A percentile compares a stretch with the other conserved stretches of the same genome.
Conservation (phyloP, 2,329 filamentous ascomycete genomes). For the Cytospora paraplurivora region DNA sequence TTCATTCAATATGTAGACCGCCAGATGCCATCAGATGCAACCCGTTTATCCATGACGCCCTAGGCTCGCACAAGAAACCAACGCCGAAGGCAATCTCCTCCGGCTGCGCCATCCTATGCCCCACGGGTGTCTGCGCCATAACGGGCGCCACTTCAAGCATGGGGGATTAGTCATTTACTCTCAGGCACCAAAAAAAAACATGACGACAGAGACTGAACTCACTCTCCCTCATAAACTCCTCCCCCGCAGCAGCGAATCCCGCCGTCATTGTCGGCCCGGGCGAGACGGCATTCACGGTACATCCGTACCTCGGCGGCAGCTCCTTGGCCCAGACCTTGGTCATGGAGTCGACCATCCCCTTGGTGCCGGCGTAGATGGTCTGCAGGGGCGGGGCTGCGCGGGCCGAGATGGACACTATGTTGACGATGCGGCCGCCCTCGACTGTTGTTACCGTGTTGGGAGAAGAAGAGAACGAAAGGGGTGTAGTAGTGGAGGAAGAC, state of each 20-base stretch:
- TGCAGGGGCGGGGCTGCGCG: conserved; percentile 40
- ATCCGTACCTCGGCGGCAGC: conserved; percentile 47
- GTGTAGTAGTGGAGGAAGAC: too few species aligned
- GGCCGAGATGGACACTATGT: conserved; percentile 44
- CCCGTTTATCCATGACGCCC: conserved; percentile 52
- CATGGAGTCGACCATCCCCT: conserved; percentile 52
- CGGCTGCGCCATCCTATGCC: conserved; percentile 44
- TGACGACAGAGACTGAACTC: background rate
- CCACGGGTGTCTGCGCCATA: conserved; percentile 48
- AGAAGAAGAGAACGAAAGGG: too few species aligned
- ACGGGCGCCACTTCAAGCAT: conserved; percentile 45
- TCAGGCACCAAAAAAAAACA: background rate
- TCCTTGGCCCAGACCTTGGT: conserved; percentile 49
- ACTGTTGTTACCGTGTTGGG: background rate
- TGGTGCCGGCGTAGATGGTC: conserved; percentile 53
- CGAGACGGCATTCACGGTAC: conserved; percentile 48
- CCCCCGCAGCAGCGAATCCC: conserved; percentile 14
- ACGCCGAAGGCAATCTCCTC: conserved; percentile 52
- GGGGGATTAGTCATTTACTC: background rate
- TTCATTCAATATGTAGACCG: conserved; percentile 31
- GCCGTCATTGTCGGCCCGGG: conserved; percentile 46
- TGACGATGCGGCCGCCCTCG: conserved; percentile 44
- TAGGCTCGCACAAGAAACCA: conserved; percentile 47
- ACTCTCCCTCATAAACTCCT: conserved; percentile 23
- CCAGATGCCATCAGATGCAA: conserved; percentile 37